Evolutionary conservation across 495 filamentous ascomycete species (phyloP).

Genomic region (Xylaria curta): DNA sequence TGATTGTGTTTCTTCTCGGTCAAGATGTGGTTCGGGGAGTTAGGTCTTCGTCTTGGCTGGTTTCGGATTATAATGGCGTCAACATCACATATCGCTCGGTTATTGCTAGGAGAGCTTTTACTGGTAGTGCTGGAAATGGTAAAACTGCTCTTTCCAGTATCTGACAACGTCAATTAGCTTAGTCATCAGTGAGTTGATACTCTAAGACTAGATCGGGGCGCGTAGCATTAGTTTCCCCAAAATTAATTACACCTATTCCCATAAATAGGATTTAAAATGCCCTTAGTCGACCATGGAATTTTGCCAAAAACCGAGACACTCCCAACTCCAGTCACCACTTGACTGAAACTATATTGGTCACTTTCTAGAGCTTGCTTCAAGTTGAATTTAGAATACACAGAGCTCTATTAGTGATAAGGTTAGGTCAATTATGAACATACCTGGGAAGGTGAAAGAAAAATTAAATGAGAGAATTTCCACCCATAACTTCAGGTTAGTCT

Average conservation of each 20-base stretch:
- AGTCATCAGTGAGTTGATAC: not conserved
- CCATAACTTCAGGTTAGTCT: too few species aligned
- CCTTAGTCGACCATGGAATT: not conserved
- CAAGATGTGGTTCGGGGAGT: not conserved
- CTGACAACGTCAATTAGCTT: conserved; percentile 3
- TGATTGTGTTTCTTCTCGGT: not conserved
- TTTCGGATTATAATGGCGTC: not conserved
- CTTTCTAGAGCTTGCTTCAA: not conserved
- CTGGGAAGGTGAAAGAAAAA: too few species aligned
- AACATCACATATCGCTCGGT: not conserved
- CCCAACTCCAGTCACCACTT: not conserved
- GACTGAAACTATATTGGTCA: not conserved
- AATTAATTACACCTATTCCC: not conserved
- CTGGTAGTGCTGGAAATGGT: not conserved
- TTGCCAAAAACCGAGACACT: not conserved
- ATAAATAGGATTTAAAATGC: not conserved
- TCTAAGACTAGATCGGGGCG: not conserved
- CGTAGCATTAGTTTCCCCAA: not conserved
- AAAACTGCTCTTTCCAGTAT: not conserved
- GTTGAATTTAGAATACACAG: not conserved
- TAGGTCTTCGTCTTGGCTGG: not conserved
- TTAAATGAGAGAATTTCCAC: too few species aligned
- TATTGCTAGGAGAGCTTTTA: not conserved
- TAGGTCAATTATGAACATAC: too few species aligned
- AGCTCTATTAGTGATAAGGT: too few species aligned